These are phyloP conservation scores for Fusarium ambrosium DNA, from an alignment of 2,329 filamentous ascomycete genomes.

Conservation along the genomic window DNA sequence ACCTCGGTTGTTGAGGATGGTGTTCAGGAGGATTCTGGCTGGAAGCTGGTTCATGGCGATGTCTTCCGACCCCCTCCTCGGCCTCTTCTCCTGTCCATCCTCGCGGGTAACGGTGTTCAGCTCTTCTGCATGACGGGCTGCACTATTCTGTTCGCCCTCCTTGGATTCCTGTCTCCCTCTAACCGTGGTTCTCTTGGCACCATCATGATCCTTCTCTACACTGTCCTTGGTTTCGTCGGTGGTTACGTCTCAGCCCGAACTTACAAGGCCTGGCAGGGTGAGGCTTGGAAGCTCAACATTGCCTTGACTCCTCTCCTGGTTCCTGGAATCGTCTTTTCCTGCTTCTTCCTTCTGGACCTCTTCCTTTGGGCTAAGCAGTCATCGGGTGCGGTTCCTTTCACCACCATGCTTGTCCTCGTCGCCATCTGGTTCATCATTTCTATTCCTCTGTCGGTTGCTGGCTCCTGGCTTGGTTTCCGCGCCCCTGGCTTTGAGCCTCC, in stretches of 20 bases:
- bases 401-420: conserved; percentile 94
- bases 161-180: conserved; percentile 95
- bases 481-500: conserved; percentile 79
- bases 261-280: conserved; percentile 96
- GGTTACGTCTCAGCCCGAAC: conserved; percentile 89
- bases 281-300: conserved; percentile 96
- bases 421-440: conserved; percentile 98
- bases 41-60: conserved; percentile 98
- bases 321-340: conserved; percentile 85
- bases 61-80: conserved; percentile 91
- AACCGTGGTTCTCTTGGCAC: conserved; percentile 95
- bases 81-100: conserved; percentile 85
- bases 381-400: conserved; percentile 94
- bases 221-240: conserved; percentile 90
- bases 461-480: conserved; percentile 94
- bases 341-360: conserved; percentile 94
- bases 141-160: conserved; percentile 91
- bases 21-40: conserved; percentile 96
- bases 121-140: conserved; percentile 97
- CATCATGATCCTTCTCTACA: conserved; percentile 93
- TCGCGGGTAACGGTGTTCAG: conserved; percentile 94
- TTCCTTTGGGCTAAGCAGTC: conserved; percentile 96
- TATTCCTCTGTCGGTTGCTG: conserved; percentile 88
- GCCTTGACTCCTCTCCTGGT: conserved; percentile 87
- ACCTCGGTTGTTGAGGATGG: conserved; percentile 87